phyloP scores from a whole-genome alignment of 768 basidiomycete genomes.

The Trametes maxima region DNA sequence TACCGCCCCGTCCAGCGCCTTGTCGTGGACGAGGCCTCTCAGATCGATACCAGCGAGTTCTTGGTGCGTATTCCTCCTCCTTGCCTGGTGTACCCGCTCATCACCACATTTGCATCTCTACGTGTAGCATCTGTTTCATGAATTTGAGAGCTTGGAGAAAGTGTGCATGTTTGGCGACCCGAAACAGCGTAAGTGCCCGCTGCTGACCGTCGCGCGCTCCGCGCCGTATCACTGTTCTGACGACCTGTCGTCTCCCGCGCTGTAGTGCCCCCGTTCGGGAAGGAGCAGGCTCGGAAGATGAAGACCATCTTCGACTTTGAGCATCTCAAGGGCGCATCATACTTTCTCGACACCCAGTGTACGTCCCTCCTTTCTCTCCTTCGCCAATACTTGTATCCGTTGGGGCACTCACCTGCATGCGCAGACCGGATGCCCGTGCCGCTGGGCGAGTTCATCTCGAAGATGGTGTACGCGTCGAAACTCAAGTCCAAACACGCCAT shows the following conservation, averaged over 20 bases:
- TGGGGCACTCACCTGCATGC: no score
- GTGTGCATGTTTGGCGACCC: slow-evolving; percentile 28
- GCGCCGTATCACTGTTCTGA: not conserved
- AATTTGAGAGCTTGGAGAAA: slow-evolving; percentile 36
- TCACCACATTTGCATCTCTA: not conserved
- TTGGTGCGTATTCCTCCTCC: slow-evolving; percentile 3
- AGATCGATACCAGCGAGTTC: slow-evolving; percentile 39
- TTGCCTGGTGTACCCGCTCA: not conserved
- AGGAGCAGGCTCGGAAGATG: slow-evolving; percentile 33
- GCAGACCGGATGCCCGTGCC: slow-evolving; percentile 40
- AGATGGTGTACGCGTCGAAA: slow-evolving; percentile 31
- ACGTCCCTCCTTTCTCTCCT: slow-evolving; percentile 3
- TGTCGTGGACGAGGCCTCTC: slow-evolving; percentile 51
- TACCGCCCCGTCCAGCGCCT: slow-evolving; percentile 40
- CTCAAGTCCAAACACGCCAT: slow-evolving; percentile 31
- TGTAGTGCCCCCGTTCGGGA: slow-evolving; percentile 38
- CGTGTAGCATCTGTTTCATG: slow-evolving; percentile 33
- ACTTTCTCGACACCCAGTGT: slow-evolving; percentile 41
- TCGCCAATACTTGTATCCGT: not conserved
- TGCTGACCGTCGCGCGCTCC: not conserved
- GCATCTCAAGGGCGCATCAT: slow-evolving; percentile 28
- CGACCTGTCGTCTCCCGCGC: not conserved
- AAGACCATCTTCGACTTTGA: slow-evolving; percentile 39
- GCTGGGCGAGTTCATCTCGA: slow-evolving; percentile 38
- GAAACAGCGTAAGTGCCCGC: slow-evolving; percentile 1